Evolutionary conservation across 805 yeast genomes (phyloP), one percentile per base, ranked within the genome.

Genomic region (Metschnikowia similis): DNA sequence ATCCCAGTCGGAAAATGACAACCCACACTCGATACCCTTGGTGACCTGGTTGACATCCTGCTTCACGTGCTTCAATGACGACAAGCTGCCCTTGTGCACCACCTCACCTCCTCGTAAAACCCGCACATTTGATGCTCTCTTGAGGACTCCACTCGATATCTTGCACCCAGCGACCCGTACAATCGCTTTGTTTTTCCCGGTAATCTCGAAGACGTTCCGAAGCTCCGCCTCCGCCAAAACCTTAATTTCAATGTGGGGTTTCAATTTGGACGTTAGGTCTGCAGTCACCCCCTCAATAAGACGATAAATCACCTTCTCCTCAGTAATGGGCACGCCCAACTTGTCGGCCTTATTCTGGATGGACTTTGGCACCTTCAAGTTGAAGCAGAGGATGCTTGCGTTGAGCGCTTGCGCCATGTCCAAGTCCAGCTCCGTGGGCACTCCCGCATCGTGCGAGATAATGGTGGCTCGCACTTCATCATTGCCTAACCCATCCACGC

Each of bases 11-110:
- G 75, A 81, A 55, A 94, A 82, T 0, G 89, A 71, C 26, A 92
- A 64, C 47, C 99, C 99, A 73, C 97, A 94, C 58, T 94, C 99
- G 29, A 79, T 79, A 29, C 96, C 97, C 67, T 88, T 91, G 50
- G 80, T 80, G 8, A 87, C 88, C 60, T 86, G 92, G 1, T 69
- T 56, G 4, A 85, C 87, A 56, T 88, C 95, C 41, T 88, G 91
- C 64, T 89, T 89, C 47, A 82, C 83, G 53, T 87, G 88, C 67
- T 88, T 90, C 65, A 94, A 75, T 6, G 92, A 83, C 2, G 84
- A 79, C 7, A 94, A 64, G 9, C 70, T 69, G 1, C 96, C 97
- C 37, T 75, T 57, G 68, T 66, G 74, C 6, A 81, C 65, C 14
- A 75, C 74, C 32, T 74, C 71, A 0, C 66, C 75, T 2, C 73